Conservation (phyloP, 2,329 filamentous ascomycete genomes). For the Fusarium irregulare region DNA sequence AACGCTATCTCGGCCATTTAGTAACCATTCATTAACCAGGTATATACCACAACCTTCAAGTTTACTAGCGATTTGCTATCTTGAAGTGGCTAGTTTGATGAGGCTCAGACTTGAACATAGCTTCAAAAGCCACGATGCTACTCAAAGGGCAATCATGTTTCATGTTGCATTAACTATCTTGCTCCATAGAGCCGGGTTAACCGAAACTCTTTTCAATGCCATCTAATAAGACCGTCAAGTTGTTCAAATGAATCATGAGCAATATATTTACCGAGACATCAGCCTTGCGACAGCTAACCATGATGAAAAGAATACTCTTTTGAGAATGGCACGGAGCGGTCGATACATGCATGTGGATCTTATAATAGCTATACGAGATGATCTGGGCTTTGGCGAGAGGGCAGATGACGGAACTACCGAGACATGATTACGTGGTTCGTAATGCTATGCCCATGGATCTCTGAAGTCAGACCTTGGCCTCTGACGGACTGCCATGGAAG, state of each 20-base stretch:
- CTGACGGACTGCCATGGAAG: not conserved
- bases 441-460: not conserved
- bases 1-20: not conserved
- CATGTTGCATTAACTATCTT: not conserved
- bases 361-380: slow-evolving; percentile 2
- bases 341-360: not conserved
- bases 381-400: not conserved
- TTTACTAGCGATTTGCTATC: slow-evolving; percentile 11
- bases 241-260: not conserved
- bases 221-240: not conserved
- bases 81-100: slow-evolving; percentile 17
- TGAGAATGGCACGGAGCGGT: not conserved
- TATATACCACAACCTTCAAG: not conserved
- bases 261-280: not conserved
- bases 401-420: not conserved
- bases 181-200: not conserved
- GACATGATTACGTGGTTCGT: not conserved
- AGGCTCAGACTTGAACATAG: slow-evolving; percentile 10
- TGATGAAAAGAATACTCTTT: not conserved
- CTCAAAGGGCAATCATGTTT: not conserved
- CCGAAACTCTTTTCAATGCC: not conserved
- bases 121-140: not conserved
- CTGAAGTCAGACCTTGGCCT: too few relatives aligned
- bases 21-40: not conserved
- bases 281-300: not conserved